A percentile compares a stretch with the other conserved stretches of the same genome.
These are phyloP conservation scores for Vigna radiata DNA, from an alignment of 306 rosid genomes.

Conservation along the genomic window DNA sequence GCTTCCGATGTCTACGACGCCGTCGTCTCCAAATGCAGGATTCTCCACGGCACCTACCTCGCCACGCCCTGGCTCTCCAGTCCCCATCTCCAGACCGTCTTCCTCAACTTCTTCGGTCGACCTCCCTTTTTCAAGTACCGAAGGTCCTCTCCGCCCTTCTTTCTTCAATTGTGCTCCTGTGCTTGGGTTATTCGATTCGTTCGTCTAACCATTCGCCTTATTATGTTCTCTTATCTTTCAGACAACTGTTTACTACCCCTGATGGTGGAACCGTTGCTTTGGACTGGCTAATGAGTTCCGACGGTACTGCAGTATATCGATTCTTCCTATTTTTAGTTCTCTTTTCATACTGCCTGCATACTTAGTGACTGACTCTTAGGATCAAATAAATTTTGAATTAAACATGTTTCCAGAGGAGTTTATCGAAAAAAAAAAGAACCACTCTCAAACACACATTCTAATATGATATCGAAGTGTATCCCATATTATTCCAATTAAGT, in stretches of 20 bases:
- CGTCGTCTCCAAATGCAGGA: conserved; percentile 79
- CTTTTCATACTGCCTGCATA: neutral
- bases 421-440: too few relatives aligned
- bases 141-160: conserved; percentile 47
- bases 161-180: neutral
- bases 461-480: too few relatives aligned
- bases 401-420: neutral
- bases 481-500: too few relatives aligned
- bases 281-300: conserved; percentile 67
- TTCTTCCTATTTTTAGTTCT: conserved; percentile 12
- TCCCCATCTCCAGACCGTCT: conserved; percentile 86
- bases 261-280: conserved; percentile 82
- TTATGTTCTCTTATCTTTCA: conserved; percentile 35
- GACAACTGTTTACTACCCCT: conserved; percentile 63
- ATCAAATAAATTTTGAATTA: too few relatives aligned
- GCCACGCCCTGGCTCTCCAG: conserved; percentile 87
- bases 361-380: neutral
- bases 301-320: conserved; percentile 50
- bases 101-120: conserved; percentile 68
- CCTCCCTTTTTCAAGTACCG: conserved; percentile 75
- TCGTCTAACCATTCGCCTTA: conserved; percentile 34
- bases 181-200: conserved; percentile 10
- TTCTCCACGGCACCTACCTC: conserved; percentile 69
- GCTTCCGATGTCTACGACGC: conserved; percentile 60
- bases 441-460: too few relatives aligned